These are phyloP conservation scores for Massariosphaeria phaeospora DNA, from an alignment of 495 filamentous ascomycete species.

Conservation along the genomic window DNA sequence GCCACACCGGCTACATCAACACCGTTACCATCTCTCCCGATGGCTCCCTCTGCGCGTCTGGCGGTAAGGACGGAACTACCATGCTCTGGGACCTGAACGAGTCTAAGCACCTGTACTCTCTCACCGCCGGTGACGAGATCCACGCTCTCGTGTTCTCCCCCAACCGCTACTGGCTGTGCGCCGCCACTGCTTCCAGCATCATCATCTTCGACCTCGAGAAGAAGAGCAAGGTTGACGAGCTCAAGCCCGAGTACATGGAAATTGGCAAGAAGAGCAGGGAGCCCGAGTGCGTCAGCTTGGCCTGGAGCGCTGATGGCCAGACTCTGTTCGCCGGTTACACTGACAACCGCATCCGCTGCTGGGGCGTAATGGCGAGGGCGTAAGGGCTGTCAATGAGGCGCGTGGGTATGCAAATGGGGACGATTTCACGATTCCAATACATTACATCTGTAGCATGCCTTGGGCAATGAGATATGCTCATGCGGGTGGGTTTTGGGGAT, in stretches of 20 bases:
- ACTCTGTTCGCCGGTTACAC: constrained; percentile 99
- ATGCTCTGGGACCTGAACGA: constrained; percentile 99
- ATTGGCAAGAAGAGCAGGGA: constrained; percentile 98
- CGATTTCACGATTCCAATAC: constrained; percentile 23
- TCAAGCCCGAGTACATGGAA: constrained; percentile 96
- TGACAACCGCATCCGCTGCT: constrained; percentile 98
- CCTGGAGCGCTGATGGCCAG: constrained; percentile 97
- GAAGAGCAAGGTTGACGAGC: constrained; percentile 99
- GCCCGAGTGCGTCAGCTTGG: constrained; percentile 94
- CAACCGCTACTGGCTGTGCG: constrained; percentile 99
- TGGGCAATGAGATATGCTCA: constrained; percentile 7
- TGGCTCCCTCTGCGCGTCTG: constrained; percentile 97
- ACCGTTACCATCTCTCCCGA: constrained; percentile 99
- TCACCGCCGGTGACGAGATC: constrained; percentile 99
- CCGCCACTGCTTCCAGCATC: constrained; percentile 91
- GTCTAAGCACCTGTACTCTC: constrained; percentile 99
- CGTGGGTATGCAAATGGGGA: constrained; percentile 6
- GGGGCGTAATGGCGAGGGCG: constrained; percentile 82
- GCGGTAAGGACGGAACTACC: constrained; percentile 99
- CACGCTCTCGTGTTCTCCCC: constrained; percentile 99
- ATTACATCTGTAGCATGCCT: constrained; percentile 27
- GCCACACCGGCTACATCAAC: constrained; percentile 99
- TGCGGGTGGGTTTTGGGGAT: constrained; percentile 14
- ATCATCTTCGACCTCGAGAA: constrained; percentile 99
- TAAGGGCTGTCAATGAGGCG: constrained; percentile 19